phyloP scores from a whole-genome alignment of 768 basidiomycete species.

The Phanerochaete carnosa region DNA sequence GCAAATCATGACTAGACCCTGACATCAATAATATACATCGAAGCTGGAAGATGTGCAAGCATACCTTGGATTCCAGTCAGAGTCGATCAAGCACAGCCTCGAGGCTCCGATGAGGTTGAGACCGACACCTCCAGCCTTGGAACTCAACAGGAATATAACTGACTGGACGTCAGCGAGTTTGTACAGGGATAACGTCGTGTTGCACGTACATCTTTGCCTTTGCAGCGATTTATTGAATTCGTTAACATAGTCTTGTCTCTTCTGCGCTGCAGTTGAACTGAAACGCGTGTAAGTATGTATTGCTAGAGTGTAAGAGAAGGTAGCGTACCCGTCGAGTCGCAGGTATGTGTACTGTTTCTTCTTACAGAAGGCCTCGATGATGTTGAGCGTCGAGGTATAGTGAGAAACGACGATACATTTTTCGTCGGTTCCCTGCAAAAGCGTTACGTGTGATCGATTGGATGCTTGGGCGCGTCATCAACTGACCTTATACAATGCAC shows the following conservation, averaged over 20 bases:
- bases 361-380: conserved; percentile 85
- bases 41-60: conserved; percentile 2
- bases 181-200: not conserved
- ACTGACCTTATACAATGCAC: conserved; percentile 53
- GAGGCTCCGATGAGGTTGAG: conserved; percentile 93
- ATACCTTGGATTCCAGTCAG: conserved; percentile 92
- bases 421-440: conserved; percentile 69
- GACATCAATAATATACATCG: not conserved
- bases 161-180: not conserved
- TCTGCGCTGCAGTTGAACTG: conserved; percentile 73
- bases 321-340: conserved; percentile 73
- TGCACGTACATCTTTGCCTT: conserved; percentile 61
- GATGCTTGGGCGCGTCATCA: not conserved
- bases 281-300: conserved; percentile 1
- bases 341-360: conserved; percentile 72
- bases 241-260: conserved; percentile 86
- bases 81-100: conserved; percentile 80
- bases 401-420: conserved; percentile 98
- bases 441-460: not conserved
- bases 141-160: conserved; percentile 91
- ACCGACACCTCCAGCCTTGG: conserved; percentile 94
- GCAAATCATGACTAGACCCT: conserved; percentile 72
- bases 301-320: conserved; percentile 25
- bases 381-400: conserved; percentile 90
- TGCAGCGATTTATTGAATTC: conserved; percentile 80